Conservation (phyloP, 768 basidiomycete genomes). For the Tylopilus plumbeoviolaceoides region DNA sequence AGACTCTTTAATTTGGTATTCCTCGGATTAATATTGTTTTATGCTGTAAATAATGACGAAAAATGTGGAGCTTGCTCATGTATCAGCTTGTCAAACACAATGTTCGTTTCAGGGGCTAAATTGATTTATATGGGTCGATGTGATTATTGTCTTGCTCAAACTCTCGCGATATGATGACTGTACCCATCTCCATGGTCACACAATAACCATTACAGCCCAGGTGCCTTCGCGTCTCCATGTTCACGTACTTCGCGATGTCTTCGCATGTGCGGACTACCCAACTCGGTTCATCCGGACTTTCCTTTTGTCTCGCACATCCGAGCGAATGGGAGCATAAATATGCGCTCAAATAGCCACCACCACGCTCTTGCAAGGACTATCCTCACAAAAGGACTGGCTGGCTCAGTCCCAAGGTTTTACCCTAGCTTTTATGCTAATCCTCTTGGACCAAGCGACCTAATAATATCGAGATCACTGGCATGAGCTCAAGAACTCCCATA, state of each 20-base stretch:
- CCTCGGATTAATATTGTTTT: not conserved
- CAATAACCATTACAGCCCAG: constrained; percentile 21
- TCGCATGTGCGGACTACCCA: not conserved
- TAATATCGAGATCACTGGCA: constrained; percentile 16
- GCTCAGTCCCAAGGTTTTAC: constrained; percentile 25
- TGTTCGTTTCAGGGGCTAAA: constrained; percentile 10
- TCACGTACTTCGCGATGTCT: constrained; percentile 15
- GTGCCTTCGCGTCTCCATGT: constrained; percentile 15
- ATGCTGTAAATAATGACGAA: not conserved
- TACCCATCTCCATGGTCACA: constrained; percentile 28
- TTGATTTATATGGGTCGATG: constrained; percentile 2
- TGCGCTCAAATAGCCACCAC: not conserved
- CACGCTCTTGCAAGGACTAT: constrained; percentile 10
- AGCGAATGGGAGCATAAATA: constrained; percentile 21
- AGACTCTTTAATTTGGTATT: not conserved
- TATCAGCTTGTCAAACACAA: not conserved
- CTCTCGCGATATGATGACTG: not conserved
- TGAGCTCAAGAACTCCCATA: constrained; percentile 26
- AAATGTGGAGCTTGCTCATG: not conserved
- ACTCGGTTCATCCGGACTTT: constrained; percentile 1
- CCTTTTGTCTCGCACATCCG: constrained; percentile 21
- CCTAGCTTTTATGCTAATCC: constrained; percentile 17
- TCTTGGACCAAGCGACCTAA: constrained; percentile 13
- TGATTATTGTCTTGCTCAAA: constrained; percentile 26
- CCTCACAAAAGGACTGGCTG: constrained; percentile 26